These are phyloP conservation scores for Phragmites australis DNA, from an alignment of 176 grass and related monocot genomes.

Conservation along the genomic window DNA sequence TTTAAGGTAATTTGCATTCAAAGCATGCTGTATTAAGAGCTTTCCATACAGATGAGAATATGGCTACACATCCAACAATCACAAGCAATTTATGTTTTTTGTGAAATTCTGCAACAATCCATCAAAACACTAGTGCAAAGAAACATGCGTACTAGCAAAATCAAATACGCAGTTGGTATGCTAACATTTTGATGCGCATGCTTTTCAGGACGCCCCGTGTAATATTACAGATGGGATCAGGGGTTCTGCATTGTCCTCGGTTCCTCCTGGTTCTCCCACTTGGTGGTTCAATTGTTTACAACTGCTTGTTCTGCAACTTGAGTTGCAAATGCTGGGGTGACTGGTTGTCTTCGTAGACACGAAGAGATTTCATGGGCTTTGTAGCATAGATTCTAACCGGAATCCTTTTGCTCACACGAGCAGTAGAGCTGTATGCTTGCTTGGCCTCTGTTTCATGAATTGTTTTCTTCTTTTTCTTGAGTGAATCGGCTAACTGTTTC, in stretches of 20 bases:
- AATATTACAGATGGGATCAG: conserved; percentile 27
- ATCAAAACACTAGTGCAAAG: too few relatives aligned
- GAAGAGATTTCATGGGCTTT: neutral
- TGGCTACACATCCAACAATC: too few relatives aligned
- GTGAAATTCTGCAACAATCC: too few relatives aligned
- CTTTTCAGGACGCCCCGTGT: conserved; percentile 9
- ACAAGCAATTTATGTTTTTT: too few relatives aligned
- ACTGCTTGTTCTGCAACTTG: conserved; percentile 17
- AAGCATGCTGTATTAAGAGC: too few relatives aligned
- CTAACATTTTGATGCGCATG: conserved; percentile 31
- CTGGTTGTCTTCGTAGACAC: conserved; percentile 25
- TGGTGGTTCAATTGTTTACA: neutral
- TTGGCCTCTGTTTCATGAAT: neutral
- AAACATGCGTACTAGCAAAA: too few relatives aligned
- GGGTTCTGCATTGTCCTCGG: conserved; percentile 18
- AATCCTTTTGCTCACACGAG: conserved; percentile 19
- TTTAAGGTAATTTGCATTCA: too few relatives aligned
- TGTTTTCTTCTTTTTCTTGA: too few relatives aligned
- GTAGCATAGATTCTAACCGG: conserved; percentile 17
- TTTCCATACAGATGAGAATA: too few relatives aligned
- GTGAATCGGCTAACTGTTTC: too few relatives aligned
- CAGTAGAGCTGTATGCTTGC: conserved; percentile 2
- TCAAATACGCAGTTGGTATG: conserved; percentile 14
- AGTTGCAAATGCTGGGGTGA: neutral
- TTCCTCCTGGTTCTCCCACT: conserved; percentile 32